Evolutionary conservation across 495 filamentous ascomycete genomes (phyloP).

Genomic region (Pseudoneurospora amorphoporcata): DNA sequence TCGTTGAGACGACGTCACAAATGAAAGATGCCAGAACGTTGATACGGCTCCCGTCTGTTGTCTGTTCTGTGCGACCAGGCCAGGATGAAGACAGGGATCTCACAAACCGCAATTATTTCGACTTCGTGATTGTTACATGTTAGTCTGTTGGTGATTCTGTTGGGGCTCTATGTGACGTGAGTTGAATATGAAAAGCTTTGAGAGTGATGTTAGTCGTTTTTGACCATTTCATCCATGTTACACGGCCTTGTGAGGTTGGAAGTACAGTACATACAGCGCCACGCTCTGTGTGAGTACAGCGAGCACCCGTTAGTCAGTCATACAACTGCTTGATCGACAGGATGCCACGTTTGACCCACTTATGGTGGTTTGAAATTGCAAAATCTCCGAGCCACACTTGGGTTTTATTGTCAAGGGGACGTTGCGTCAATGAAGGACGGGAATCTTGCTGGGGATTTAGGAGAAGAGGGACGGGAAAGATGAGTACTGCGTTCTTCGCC

Average conservation of each 20-base stretch:
- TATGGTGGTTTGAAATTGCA: not conserved
- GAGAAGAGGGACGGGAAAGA: not conserved
- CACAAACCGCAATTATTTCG: no score
- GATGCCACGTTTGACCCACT: not conserved
- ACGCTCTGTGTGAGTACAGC: not conserved
- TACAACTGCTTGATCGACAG: not conserved
- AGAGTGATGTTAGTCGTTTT: no score
- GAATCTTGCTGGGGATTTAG: not conserved
- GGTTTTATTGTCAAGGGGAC: not conserved
- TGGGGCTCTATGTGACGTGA: not conserved
- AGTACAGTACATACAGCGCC: not conserved
- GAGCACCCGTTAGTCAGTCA: not conserved
- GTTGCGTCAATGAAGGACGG: not conserved
- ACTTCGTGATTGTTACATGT: no score
- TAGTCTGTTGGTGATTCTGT: not conserved
- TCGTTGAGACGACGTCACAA: not conserved
- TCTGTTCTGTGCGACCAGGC: not conserved
- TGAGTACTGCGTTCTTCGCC: no score
- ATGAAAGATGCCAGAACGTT: not conserved
- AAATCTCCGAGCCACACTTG: not conserved
- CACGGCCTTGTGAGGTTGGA: not conserved
- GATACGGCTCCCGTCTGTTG: not conserved
- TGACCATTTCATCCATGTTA: no score
- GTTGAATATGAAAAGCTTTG: not conserved
- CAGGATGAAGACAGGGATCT: not conserved